Evolutionary conservation across 345 rosid genomes (phyloP).

Genomic region (Brassica napus): Da-Ae NC_063452.1:64885001-64885500

Average conservation of each 20-base stretch:
- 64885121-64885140: slow-evolving; percentile 1
- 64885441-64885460: slow-evolving; percentile 86
- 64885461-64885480: slow-evolving; percentile 98
- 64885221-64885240: not conserved
- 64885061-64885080: slow-evolving; percentile 15
- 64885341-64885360: slow-evolving; percentile 98
- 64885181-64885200: not conserved
- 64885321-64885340: not conserved
- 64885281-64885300: not conserved
- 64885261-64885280: not conserved
- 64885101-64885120: slow-evolving; percentile 28
- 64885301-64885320: not conserved
- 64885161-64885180: slow-evolving; percentile 3
- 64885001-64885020: slow-evolving; percentile 72
- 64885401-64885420: slow-evolving; percentile 95
- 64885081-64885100: slow-evolving; percentile 1
- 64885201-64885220: slow-evolving; percentile 1
- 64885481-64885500: slow-evolving; percentile 95
- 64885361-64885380: slow-evolving; percentile 94
- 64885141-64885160: slow-evolving; percentile 9
- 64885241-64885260: not conserved
- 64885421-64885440: slow-evolving; percentile 78
- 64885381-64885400: slow-evolving; percentile 96
- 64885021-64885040: slow-evolving; percentile 87
- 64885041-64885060: slow-evolving; percentile 97